Evolutionary conservation across 345 rosid species (phyloP), one percentile per base, ranked within the genome.

Genomic region (Bruguiera parviflora): DNA sequence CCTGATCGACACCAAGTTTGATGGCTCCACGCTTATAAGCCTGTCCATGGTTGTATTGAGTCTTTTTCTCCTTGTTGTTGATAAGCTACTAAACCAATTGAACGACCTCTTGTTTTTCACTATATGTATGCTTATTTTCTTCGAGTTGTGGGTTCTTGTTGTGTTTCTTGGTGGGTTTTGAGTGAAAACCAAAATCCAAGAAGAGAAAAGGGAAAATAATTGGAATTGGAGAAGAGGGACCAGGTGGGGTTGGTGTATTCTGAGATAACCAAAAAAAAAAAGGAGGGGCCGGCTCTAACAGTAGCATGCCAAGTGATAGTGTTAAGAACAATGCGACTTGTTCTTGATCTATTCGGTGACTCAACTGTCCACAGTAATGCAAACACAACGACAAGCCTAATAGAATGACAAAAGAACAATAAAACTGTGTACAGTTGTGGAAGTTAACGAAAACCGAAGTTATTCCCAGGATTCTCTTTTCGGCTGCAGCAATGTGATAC

Each of bases 21-120:
- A 86, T 8, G 90, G 90, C 78, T 84, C 90, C 75, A 86, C 71
- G 49, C 85, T 76, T 20, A 88, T 77, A 24, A 88, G 88, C 80
- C 90, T 75, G 58, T 86, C 89, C 93, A 86, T 88, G 46, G 46
- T 11, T 39, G 10, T 39, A 9, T 39, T 39, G 10, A 39, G 13
- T 1, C 2, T 9, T 39, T 39, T 39, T 39, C 11, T 11, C 11
- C 10, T 39, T 39, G 46, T 39, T 39, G 46, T 39, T 39, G 46
- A 10, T 10, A 9, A 10, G 46, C 43, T 58, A 28, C 21, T 0
- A 31, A 53, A 47, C 55, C 67, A 63, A 46, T 27, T 19, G 27
- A 24, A 20, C 19, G 0, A 64, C 32, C 15, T 21, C 24, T 10
- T 25, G 25, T 58, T 35, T 58, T 39, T 43, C 0, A 35, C 22